Evolutionary conservation across 2,329 filamentous ascomycete genomes (phyloP), one percentile per base, ranked within the genome.

Genomic region (Sarocladium strictum): DNA sequence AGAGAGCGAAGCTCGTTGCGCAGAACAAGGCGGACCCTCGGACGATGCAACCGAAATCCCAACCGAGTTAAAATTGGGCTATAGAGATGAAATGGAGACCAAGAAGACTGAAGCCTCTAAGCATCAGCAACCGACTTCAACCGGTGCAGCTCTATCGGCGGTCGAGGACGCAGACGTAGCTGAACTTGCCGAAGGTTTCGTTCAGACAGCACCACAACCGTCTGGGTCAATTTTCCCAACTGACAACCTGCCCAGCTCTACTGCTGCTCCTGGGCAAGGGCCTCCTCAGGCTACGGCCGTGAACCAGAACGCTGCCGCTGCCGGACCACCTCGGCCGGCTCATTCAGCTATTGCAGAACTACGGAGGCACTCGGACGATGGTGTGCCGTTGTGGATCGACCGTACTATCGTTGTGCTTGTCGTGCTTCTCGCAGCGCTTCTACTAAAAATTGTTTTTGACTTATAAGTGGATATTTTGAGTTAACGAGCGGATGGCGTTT

Each of bases 311-410:
- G 10, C 41, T 50, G 24, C 40, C 32, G 23, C 14, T 52, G 43
- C n/a, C n/a, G n/a, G n/a, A n/a, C n/a, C n/a, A n/a, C n/a, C 26
- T 26, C 54, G 27, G 21, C 47, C 26, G 21, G 14, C 55, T 55
- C 53, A 43, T 35, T 54, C 40, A 17, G 41, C 27, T 35, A 23
- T 40, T 5, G 15, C 14, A 47, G 58, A 59, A 38, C 56, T 58
- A 12, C 59, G 58, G 55, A 58, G 64, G 47, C 55, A 65, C 38
- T 54, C 61, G 35, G 60, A 65, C 15, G 76, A 80, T 26, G 80
- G 75, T 2, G 79, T 89, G 15, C 81, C 85, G 1, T 72, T 84
- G 12, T 96, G 90, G 87, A 76, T 96, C 17, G 92, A 96, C 68
- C 83, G 89, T 58, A 80, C 86, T 35, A 96, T 96, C 60, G 82